These are phyloP conservation scores for Phytophthora tubulina DNA, from an alignment of 352 stramenopile species.

Conservation along the genomic window DNA sequence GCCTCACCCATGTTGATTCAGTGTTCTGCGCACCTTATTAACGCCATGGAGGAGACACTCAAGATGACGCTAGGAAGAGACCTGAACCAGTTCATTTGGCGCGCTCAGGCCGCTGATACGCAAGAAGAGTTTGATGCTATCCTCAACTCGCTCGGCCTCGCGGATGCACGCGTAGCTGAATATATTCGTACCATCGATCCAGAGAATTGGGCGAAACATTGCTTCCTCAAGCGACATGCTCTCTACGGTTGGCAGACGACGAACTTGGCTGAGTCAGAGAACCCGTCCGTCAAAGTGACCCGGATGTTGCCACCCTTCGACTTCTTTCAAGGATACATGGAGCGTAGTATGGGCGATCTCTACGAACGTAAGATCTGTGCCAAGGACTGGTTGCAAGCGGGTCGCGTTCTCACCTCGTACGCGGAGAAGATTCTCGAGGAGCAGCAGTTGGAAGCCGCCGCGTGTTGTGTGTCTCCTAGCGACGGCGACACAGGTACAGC, in stretches of 20 bases:
- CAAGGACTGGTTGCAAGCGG: constrained; percentile 39
- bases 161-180: constrained; percentile 28
- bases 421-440: constrained; percentile 43
- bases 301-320: constrained; percentile 48
- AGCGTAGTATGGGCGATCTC: constrained; percentile 51
- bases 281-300: constrained; percentile 25
- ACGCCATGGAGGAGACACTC: constrained; percentile 41
- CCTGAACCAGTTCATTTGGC: constrained; percentile 34
- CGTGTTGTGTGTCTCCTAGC: constrained; percentile 54
- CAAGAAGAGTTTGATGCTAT: constrained; percentile 42
- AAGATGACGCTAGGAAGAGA: constrained; percentile 38
- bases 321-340: constrained; percentile 62
- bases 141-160: constrained; percentile 29
- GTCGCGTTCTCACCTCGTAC: constrained; percentile 46
- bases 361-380: constrained; percentile 53
- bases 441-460: constrained; percentile 41
- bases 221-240: constrained; percentile 45
- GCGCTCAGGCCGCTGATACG: constrained; percentile 45
- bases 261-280: constrained; percentile 34
- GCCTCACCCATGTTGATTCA: constrained; percentile 51
- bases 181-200: constrained; percentile 39
- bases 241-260: constrained; percentile 56
- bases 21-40: constrained; percentile 47
- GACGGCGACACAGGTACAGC: constrained; percentile 49
- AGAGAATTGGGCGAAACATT: constrained; percentile 51